Percentiles rank a stretch among this genome's conserved stretches.
Evolutionary conservation across 1,284 basidiomycete genomes (phyloP).

Genomic region (Cryptococcus sp.): DNA sequence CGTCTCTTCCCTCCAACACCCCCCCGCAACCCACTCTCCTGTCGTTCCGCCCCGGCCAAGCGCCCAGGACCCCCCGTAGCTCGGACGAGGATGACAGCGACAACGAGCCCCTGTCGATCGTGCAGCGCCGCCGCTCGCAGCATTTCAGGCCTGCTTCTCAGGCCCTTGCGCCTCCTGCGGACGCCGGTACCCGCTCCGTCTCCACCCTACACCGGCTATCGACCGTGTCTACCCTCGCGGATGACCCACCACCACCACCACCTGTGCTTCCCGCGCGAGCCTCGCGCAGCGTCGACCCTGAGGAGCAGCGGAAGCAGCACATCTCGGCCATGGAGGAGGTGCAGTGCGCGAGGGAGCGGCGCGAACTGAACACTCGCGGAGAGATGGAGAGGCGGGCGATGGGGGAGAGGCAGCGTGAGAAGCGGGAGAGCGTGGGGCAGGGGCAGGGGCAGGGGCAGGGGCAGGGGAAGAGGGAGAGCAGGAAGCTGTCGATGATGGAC

Average conservation of each 20-base stretch:
- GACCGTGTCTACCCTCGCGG: too few relatives aligned
- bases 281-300: neutral
- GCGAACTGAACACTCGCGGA: slow-evolving; percentile 25
- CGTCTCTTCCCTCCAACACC: neutral
- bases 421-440: slow-evolving; percentile 15
- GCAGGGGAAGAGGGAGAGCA: slow-evolving; percentile 23
- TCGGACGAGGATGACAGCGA: slow-evolving; percentile 15
- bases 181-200: neutral
- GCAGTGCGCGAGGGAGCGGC: slow-evolving; percentile 31
- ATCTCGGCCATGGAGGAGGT: slow-evolving; percentile 29
- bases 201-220: slow-evolving; percentile 2
- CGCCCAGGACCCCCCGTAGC: neutral
- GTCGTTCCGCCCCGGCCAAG: slow-evolving; percentile 1
- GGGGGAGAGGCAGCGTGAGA: slow-evolving; percentile 17
- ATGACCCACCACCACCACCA: neutral
- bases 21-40: slow-evolving; percentile 4
- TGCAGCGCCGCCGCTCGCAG: slow-evolving; percentile 12
- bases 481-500: slow-evolving; percentile 37
- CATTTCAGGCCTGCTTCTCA: neutral
- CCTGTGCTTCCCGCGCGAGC: neutral
- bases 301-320: slow-evolving; percentile 1
- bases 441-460: slow-evolving; percentile 12
- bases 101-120: slow-evolving; percentile 10
- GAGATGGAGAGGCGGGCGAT: slow-evolving; percentile 30
- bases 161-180: too few relatives aligned